These are phyloP conservation scores for Fomitopsis palustris DNA, from an alignment of 1,284 basidiomycete genomes.

Conservation along the genomic window DNA sequence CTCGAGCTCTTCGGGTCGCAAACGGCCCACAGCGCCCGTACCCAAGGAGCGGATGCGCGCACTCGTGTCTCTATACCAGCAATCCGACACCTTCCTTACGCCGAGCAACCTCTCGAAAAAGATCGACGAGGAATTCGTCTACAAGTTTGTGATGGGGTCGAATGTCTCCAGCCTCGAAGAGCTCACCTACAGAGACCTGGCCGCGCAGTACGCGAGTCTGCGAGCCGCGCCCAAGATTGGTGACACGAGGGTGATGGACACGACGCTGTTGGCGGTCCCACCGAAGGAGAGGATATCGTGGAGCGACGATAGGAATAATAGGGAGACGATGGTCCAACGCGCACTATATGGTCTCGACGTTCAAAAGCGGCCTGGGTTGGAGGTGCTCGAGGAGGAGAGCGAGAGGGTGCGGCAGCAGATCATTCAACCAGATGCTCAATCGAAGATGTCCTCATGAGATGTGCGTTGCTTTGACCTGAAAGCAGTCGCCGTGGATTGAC, in stretches of 20 bases:
- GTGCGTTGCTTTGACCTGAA: neutral
- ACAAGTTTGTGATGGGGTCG: neutral
- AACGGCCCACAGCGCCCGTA: constrained; percentile 23
- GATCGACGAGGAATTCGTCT: constrained; percentile 59
- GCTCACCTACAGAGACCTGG: constrained; percentile 7
- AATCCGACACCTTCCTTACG: constrained; percentile 62
- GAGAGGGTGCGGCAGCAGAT: constrained; percentile 2
- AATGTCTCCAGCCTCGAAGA: constrained; percentile 4
- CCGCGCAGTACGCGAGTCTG: constrained; percentile 19
- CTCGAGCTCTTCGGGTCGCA: constrained; percentile 3
- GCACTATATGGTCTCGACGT: constrained; percentile 55
- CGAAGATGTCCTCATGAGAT: neutral
- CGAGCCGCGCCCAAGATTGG: constrained; percentile 38
- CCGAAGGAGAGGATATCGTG: constrained; percentile 6
- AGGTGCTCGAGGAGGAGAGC: constrained; percentile 48
- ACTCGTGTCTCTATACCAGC: constrained; percentile 70
- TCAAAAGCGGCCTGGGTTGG: constrained; percentile 47
- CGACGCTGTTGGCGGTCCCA: too few relatives aligned
- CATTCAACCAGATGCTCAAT: neutral
- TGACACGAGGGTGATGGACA: neutral
- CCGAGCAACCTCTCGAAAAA: constrained; percentile 58
- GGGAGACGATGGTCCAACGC: constrained; percentile 47
- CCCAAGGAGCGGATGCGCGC: constrained; percentile 65
- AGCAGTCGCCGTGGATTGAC: neutral
- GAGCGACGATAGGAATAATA: constrained; percentile 22